A percentile compares a stretch with the other conserved stretches of the same genome.
phyloP scores from a whole-genome alignment of 2,329 filamentous ascomycete genomes.

The Exophiala alcalophila region DNA sequence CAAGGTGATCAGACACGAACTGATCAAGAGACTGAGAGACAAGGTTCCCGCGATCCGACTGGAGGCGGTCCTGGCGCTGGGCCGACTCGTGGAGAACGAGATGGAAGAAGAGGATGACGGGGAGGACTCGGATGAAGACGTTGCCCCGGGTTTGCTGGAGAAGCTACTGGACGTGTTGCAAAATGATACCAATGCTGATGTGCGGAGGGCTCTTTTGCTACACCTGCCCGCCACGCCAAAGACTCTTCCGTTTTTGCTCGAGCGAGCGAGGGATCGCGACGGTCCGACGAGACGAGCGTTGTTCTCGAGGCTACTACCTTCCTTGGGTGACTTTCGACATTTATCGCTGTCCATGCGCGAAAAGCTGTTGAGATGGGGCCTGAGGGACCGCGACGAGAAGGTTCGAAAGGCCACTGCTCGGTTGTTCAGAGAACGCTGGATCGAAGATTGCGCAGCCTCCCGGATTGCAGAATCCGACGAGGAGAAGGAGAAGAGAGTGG shows the following conservation, averaged over 20 bases:
- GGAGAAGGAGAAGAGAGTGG: slow-evolving; percentile 43
- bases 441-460: slow-evolving; percentile 82
- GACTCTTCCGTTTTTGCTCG: slow-evolving; percentile 82
- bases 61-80: slow-evolving; percentile 88
- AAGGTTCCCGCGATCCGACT: slow-evolving; percentile 91
- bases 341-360: slow-evolving; percentile 91
- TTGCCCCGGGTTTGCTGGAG: slow-evolving; percentile 67
- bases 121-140: slow-evolving; percentile 57
- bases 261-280: slow-evolving; percentile 87
- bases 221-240: slow-evolving; percentile 83
- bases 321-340: slow-evolving; percentile 89
- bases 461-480: slow-evolving; percentile 29
- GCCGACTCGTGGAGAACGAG: slow-evolving; percentile 74
- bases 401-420: slow-evolving; percentile 88
- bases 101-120: slow-evolving; percentile 58
- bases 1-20: slow-evolving; percentile 70
- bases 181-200: slow-evolving; percentile 91
- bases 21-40: slow-evolving; percentile 84
- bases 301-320: slow-evolving; percentile 82
- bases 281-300: slow-evolving; percentile 77
- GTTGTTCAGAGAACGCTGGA: slow-evolving; percentile 93
- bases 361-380: slow-evolving; percentile 89
- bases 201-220: slow-evolving; percentile 79
- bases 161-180: slow-evolving; percentile 86
- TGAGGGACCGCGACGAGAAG: slow-evolving; percentile 89